Evolutionary conservation across 495 filamentous ascomycete genomes (phyloP), one percentile per base, ranked within the genome.

Genomic region (Daldinia bambusicola): DNA sequence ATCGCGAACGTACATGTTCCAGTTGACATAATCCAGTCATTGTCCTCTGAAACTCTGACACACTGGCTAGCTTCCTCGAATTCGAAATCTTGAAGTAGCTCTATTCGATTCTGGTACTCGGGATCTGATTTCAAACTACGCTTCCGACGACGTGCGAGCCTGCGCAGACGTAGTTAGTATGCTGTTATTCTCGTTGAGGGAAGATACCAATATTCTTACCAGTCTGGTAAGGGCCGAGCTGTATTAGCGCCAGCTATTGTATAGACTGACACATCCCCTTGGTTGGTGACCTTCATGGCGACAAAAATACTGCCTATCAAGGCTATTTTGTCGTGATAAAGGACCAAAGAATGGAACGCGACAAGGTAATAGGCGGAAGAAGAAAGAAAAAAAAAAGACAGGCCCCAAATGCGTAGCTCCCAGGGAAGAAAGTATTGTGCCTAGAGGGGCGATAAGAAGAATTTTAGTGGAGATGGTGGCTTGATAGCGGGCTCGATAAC

Each of bases 11-110:
- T 73, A 73, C 70, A 86, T 78, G 80, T 88, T 86, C 95, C 95
- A 70, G 95, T 96, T 72, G 93, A 97, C 92, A 98, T 96, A 9
- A 97, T 93, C 92, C 95, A 99, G 75, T 98, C 90, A 38, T 95
- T 94, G 87, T 99, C 96, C 63, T 98, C 95, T 77, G 93, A 97
- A 36, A 93, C 91, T 37, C 93, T 84, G 52, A 99, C 86, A 77
- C 95, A 98, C 51, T 90, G 87, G 77, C 94, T 97, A n/a, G 96
- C 94, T 79, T 99, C 96, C 75, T 98, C 95, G 69, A 98, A 99
- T 74, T 97, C 94, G 76, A 99, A 99, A 75, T 98, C 95, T 75
- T 99, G 96, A 26, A 99, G 85, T 55, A 99, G 84, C 79, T 99
- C 96, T 65, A 99, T 91, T 57, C 95, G 91, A 77, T 93, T 97